These are phyloP conservation scores for Cytospora leucostoma DNA, from an alignment of 2,329 filamentous ascomycete species.

Conservation along the genomic window DNA sequence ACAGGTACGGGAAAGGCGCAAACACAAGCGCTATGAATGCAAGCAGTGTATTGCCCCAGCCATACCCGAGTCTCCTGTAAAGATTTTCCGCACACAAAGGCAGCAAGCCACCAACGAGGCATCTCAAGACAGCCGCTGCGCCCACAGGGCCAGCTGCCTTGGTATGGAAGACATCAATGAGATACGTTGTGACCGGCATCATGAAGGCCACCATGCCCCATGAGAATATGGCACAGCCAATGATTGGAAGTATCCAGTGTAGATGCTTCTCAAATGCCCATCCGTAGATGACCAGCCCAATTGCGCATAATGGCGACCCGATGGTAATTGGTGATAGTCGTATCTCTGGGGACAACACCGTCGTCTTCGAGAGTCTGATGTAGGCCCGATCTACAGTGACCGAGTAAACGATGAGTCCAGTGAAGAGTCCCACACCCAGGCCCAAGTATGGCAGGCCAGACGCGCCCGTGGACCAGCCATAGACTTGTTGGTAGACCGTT, in stretches of 20 bases:
- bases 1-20: slow-evolving; percentile 7
- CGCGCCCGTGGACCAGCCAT: slow-evolving; percentile 51
- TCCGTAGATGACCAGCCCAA: slow-evolving; percentile 7
- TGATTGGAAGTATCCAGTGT: slow-evolving; percentile 13
- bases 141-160: slow-evolving; percentile 18
- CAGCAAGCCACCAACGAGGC: slow-evolving; percentile 9
- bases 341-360: slow-evolving; percentile 1
- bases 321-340: slow-evolving; percentile 6
- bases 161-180: slow-evolving; percentile 13
- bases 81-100: slow-evolving; percentile 5
- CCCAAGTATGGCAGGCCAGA: slow-evolving; percentile 59
- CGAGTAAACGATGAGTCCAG: slow-evolving; percentile 36
- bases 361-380: not conserved
- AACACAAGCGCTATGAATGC: slow-evolving; percentile 13
- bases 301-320: not conserved
- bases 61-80: slow-evolving; percentile 1
- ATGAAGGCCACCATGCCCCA: slow-evolving; percentile 7
- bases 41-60: slow-evolving; percentile 15
- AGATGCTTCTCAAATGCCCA: slow-evolving; percentile 5
- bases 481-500: slow-evolving; percentile 55
- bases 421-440: slow-evolving; percentile 53
- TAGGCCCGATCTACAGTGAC: slow-evolving; percentile 33
- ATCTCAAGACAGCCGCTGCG: slow-evolving; percentile 17
- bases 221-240: slow-evolving; percentile 2
- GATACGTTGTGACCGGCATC: slow-evolving; percentile 17